These are phyloP conservation scores for Hemileccinum impolitum DNA, from an alignment of 768 basidiomycete genomes.

Conservation along the genomic window DNA sequence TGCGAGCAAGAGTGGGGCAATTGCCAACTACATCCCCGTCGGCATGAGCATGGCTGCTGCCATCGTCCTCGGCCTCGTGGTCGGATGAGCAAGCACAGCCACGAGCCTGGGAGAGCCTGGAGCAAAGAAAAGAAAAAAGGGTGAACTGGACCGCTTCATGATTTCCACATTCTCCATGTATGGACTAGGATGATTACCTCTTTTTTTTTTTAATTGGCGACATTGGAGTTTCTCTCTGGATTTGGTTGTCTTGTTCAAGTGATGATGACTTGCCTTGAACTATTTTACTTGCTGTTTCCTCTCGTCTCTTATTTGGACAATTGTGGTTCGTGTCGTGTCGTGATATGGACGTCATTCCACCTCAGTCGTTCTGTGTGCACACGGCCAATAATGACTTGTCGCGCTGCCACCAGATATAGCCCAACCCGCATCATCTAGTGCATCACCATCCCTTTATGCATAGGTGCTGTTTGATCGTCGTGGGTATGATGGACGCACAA, in stretches of 20 bases:
- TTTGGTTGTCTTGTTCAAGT: not conserved
- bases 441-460: too few relatives aligned
- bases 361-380: too few relatives aligned
- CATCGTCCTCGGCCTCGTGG: constrained; percentile 23
- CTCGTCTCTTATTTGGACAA: not conserved
- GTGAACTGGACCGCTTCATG: not conserved
- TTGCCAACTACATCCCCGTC: constrained; percentile 22
- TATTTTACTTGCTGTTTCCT: not conserved
- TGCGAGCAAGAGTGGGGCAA: constrained; percentile 6
- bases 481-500: too few relatives aligned
- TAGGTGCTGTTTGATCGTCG: too few relatives aligned
- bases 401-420: too few relatives aligned
- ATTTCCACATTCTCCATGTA: constrained; percentile 2
- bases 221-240: not conserved
- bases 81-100: constrained; percentile 18
- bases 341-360: constrained; percentile 3
- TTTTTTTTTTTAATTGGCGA: not conserved
- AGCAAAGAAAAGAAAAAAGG: not conserved
- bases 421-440: too few relatives aligned
- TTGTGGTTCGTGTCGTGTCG: constrained; percentile 2
- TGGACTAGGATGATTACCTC: not conserved
- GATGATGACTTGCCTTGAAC: not conserved
- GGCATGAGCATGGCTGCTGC: constrained; percentile 31
- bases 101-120: constrained; percentile 1
- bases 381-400: too few relatives aligned